Percentiles rank a stretch among this genome's conserved stretches.
These are phyloP conservation scores for Celoporthe dispersa DNA, from an alignment of 2,329 filamentous ascomycete species.

Conservation along the genomic window DNA sequence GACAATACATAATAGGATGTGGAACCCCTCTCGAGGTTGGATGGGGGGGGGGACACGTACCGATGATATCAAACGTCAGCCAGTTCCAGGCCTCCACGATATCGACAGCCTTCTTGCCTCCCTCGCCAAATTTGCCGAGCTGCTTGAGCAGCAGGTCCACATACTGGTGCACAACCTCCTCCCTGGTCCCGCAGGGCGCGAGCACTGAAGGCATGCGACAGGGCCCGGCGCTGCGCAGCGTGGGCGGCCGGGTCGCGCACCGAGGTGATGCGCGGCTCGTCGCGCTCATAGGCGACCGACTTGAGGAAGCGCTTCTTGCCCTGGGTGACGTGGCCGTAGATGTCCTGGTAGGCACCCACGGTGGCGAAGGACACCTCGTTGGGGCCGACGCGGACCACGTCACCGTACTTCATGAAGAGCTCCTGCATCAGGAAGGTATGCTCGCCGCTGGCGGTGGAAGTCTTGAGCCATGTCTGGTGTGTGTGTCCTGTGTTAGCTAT, in stretches of 20 bases:
- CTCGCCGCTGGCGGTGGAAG: slow-evolving; percentile 1
- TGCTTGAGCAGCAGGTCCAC: slow-evolving; percentile 38
- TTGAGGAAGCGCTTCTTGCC: slow-evolving; percentile 25
- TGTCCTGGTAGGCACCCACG: slow-evolving; percentile 18
- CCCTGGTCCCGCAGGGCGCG: slow-evolving; percentile 36
- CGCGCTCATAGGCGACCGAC: slow-evolving; percentile 41
- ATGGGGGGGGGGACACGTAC: slow-evolving; percentile 23
- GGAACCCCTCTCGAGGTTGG: too few relatives aligned
- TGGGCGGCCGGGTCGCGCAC: slow-evolving; percentile 37
- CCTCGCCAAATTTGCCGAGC: slow-evolving; percentile 28
- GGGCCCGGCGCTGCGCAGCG: slow-evolving; percentile 34
- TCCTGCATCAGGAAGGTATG: slow-evolving; percentile 20
- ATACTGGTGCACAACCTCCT: slow-evolving; percentile 37
- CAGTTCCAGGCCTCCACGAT: slow-evolving; percentile 34
- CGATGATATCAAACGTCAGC: slow-evolving; percentile 39
- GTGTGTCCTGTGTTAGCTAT: not conserved
- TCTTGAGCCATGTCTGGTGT: slow-evolving; percentile 13
- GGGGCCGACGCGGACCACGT: slow-evolving; percentile 27
- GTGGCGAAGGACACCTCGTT: slow-evolving; percentile 20
- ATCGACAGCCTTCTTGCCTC: slow-evolving; percentile 29
- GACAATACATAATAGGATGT: too few relatives aligned
- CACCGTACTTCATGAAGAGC: slow-evolving; percentile 22
- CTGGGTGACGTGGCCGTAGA: slow-evolving; percentile 23
- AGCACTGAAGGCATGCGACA: slow-evolving; percentile 37
- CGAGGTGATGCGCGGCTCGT: slow-evolving; percentile 34